phyloP scores from a whole-genome alignment of 305 asterid genomes.

The Lippia alba region DNA sequence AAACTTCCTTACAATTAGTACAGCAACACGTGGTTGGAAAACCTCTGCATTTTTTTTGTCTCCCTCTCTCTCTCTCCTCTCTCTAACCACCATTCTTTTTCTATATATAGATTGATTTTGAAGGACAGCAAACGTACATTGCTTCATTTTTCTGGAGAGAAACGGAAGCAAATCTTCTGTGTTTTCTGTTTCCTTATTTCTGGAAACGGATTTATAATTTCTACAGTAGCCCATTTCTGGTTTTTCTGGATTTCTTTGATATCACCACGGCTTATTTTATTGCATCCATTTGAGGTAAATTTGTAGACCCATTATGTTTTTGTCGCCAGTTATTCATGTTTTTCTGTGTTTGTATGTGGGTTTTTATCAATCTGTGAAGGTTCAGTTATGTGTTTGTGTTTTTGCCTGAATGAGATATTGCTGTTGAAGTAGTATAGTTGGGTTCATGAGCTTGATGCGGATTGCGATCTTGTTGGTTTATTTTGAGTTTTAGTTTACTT shows the following conservation, averaged over 20 bases:
- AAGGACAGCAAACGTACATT: background rate
- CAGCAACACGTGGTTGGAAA: slow-evolving; percentile 41
- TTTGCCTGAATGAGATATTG: background rate
- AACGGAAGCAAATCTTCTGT: slow-evolving; percentile 30
- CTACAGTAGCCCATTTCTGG: background rate
- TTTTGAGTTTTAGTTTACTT: background rate
- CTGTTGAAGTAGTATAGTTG: background rate
- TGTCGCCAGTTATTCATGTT: background rate
- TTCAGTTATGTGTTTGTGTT: background rate
- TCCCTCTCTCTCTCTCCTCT: slow-evolving; percentile 8
- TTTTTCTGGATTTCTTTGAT: slow-evolving; percentile 5
- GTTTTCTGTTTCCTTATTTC: slow-evolving; percentile 38
- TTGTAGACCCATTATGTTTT: background rate
- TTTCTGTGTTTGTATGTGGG: background rate
- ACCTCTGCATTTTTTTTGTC: slow-evolving; percentile 12
- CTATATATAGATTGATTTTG: slow-evolving; percentile 36
- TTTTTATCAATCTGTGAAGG: too few species aligned
- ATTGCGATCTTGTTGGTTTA: background rate
- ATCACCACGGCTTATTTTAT: slow-evolving; percentile 28
- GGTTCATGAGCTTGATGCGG: background rate
- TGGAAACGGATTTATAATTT: slow-evolving; percentile 8
- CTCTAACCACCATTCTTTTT: background rate
- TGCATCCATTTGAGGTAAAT: slow-evolving; percentile 32
- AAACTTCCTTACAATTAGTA: slow-evolving; percentile 25
- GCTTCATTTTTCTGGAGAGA: background rate